A percentile compares a stretch with the other conserved stretches of the same genome.
Evolutionary conservation across 2,329 filamentous ascomycete species (phyloP).

Genomic region (Aureobasidium namibiae): DNA sequence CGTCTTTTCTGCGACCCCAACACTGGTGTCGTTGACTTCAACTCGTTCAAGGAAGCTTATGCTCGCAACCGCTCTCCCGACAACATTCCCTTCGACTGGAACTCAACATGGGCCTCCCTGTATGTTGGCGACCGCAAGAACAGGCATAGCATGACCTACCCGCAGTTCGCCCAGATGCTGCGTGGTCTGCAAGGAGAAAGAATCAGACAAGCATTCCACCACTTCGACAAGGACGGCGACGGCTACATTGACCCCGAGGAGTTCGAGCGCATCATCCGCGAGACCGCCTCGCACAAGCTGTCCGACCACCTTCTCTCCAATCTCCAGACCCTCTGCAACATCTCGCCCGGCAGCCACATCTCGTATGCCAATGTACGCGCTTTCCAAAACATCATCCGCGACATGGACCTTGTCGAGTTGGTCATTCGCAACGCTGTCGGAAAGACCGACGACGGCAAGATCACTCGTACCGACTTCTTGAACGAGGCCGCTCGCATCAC

Average conservation of each 20-base stretch:
- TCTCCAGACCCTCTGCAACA: conserved; percentile 88
- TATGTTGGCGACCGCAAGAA: conserved; percentile 86
- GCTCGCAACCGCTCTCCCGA: conserved; percentile 79
- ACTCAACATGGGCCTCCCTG: conserved; percentile 89
- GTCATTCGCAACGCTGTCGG: conserved; percentile 79
- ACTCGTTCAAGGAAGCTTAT: conserved; percentile 77
- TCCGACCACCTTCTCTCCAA: conserved; percentile 92
- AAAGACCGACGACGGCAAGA: conserved; percentile 82
- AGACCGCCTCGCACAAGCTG: conserved; percentile 90
- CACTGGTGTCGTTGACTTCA: conserved; percentile 79
- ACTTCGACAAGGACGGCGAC: conserved; percentile 83
- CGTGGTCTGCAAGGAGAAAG: conserved; percentile 92
- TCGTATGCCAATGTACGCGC: conserved; percentile 96
- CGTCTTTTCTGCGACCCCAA: conserved; percentile 86
- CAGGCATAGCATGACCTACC: conserved; percentile 86
- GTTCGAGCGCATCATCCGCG: conserved; percentile 91
- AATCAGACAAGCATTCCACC: conserved; percentile 88
- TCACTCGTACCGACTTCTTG: conserved; percentile 87
- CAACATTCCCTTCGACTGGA: conserved; percentile 91
- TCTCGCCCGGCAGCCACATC: conserved; percentile 82
- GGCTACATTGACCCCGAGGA: conserved; percentile 93
- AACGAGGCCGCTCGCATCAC: conserved; percentile 88
- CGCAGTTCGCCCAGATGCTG: conserved; percentile 96
- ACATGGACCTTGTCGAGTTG: conserved; percentile 95
- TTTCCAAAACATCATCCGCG: conserved; percentile 94